Percentiles rank a stretch among this genome's conserved stretches.
phyloP scores from a whole-genome alignment of 1,284 basidiomycete species.

The Boletus hoseneyae region DNA sequence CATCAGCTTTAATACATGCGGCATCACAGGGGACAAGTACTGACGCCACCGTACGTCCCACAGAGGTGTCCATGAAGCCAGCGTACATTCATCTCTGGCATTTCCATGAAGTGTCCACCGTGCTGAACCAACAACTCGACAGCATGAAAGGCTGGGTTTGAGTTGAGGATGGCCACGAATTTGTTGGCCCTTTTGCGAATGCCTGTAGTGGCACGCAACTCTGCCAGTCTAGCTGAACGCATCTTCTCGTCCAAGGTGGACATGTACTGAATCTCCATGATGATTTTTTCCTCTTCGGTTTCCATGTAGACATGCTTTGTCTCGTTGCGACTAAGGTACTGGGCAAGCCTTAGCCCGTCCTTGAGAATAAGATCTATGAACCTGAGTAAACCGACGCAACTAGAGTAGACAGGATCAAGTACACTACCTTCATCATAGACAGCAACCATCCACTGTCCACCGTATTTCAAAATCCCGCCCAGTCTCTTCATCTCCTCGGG shows the following conservation, averaged over 20 bases:
- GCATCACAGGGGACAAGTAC: background rate
- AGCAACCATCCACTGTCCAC: slow-evolving; percentile 10
- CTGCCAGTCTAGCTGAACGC: too few species aligned
- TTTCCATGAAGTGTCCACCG: too few species aligned
- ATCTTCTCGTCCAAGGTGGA: too few species aligned
- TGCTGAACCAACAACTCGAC: too few species aligned
- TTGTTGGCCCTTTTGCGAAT: too few species aligned
- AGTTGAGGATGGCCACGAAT: too few species aligned
- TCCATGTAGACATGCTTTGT: slow-evolving; percentile 14
- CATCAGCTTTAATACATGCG: too few species aligned
- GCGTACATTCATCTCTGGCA: background rate
- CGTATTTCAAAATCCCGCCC: background rate
- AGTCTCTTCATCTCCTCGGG: background rate
- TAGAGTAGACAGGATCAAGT: too few species aligned
- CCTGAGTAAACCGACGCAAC: background rate
- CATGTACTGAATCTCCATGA: slow-evolving; percentile 13
- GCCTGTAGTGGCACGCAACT: too few species aligned
- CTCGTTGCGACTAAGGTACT: slow-evolving; percentile 13
- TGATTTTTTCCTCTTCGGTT: slow-evolving; percentile 6
- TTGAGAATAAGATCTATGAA: background rate
- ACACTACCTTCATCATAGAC: slow-evolving; percentile 8
- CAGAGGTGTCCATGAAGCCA: background rate
- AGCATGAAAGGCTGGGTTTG: too few species aligned
- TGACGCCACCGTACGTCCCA: background rate
- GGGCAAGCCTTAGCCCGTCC: slow-evolving; percentile 2